Conservation (phyloP, 176 grass and related monocot genomes). For the Phyllostachys edulis region DNA sequence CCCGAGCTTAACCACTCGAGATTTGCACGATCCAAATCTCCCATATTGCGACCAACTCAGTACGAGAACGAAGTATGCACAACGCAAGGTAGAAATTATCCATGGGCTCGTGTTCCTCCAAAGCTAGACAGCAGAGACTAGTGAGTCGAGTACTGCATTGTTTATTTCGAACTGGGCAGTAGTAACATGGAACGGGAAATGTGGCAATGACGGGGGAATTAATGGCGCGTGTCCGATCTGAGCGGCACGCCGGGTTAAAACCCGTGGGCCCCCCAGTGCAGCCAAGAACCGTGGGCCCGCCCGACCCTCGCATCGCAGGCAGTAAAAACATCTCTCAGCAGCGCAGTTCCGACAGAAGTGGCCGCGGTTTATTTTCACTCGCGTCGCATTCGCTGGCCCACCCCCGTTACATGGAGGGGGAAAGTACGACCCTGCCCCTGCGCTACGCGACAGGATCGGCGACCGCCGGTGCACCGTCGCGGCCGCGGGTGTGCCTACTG, state of each 20-base stretch:
- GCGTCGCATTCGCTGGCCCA: slow-evolving; percentile 22
- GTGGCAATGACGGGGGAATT: slow-evolving; percentile 28
- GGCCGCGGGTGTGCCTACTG: background rate
- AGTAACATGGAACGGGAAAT: slow-evolving; percentile 48
- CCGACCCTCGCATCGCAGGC: background rate
- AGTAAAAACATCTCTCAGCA: slow-evolving; percentile 29
- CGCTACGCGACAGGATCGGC: slow-evolving; percentile 20
- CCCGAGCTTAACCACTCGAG: background rate
- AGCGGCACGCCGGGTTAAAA: slow-evolving; percentile 26
- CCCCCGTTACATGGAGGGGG: background rate
- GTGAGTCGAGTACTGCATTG: background rate
- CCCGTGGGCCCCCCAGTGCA: background rate
- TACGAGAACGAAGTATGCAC: background rate
- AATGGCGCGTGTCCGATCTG: slow-evolving; percentile 51
- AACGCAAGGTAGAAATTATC: background rate
- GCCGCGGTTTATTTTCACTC: slow-evolving; percentile 29
- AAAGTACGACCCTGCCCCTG: slow-evolving; percentile 32
- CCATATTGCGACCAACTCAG: too few relatives aligned
- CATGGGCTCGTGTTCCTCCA: background rate
- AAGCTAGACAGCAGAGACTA: background rate
- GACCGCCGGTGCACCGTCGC: slow-evolving; percentile 7
- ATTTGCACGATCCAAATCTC: background rate
- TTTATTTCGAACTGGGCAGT: slow-evolving; percentile 13
- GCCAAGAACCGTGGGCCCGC: background rate
- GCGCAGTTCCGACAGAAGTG: background rate